These are phyloP conservation scores for Cutaneotrichosporon sp. DNA, from an alignment of 1,284 basidiomycete species.

Conservation along the genomic window DNA sequence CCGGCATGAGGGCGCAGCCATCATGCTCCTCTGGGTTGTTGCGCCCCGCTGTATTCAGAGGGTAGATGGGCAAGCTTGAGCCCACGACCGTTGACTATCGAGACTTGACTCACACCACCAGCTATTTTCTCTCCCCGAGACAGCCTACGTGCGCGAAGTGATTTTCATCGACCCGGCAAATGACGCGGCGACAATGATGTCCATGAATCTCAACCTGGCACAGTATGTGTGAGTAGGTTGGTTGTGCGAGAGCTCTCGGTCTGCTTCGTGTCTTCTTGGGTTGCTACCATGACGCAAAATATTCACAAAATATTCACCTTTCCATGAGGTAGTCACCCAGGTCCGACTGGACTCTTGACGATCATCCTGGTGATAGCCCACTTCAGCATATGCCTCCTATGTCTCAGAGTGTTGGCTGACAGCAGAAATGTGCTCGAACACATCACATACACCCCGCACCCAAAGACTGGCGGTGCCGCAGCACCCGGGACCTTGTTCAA, in stretches of 20 bases:
- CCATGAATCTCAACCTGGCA: slow-evolving; percentile 82
- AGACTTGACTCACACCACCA: too few relatives aligned
- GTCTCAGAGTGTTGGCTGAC: background rate
- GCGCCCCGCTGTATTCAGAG: too few relatives aligned
- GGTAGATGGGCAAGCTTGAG: too few relatives aligned
- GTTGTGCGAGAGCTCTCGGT: background rate
- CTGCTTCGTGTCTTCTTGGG: too few relatives aligned
- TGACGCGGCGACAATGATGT: slow-evolving; percentile 71
- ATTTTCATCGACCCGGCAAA: slow-evolving; percentile 73
- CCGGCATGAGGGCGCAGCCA: too few relatives aligned
- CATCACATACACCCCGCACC: slow-evolving; percentile 74
- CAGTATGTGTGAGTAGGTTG: slow-evolving; percentile 52
- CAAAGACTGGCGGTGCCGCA: slow-evolving; percentile 4
- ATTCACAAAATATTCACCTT: too few relatives aligned
- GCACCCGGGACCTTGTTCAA: slow-evolving; percentile 31
- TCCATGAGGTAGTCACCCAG: too few relatives aligned
- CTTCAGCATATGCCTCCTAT: background rate
- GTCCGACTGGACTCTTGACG: too few relatives aligned
- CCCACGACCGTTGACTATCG: background rate
- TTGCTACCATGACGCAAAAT: too few relatives aligned
- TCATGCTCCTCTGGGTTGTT: too few relatives aligned
- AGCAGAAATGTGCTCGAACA: slow-evolving; percentile 60
- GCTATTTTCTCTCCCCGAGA: slow-evolving; percentile 55
- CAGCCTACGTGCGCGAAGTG: slow-evolving; percentile 89
- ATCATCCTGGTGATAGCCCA: too few relatives aligned